A percentile compares a stretch with the other conserved stretches of the same genome.
phyloP scores from a whole-genome alignment of 176 grass and related monocot species.

The Triticum dicoccoides region DNA sequence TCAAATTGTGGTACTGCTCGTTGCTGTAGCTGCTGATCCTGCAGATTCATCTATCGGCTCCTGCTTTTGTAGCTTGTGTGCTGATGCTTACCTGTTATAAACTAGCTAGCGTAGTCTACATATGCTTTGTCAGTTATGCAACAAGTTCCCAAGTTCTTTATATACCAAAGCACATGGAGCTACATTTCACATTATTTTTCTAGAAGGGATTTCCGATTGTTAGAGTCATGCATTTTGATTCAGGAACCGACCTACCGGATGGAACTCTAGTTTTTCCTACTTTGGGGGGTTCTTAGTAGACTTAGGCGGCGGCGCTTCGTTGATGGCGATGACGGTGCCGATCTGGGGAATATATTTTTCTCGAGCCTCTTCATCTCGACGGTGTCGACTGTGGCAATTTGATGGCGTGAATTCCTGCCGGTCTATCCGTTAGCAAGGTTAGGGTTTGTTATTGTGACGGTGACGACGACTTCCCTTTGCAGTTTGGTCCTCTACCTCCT shows the following conservation, averaged over 20 bases:
- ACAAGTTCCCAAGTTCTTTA: not conserved
- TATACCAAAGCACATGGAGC: not conserved
- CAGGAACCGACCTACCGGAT: not conserved
- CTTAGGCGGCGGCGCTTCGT: too few species aligned
- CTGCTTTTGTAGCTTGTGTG: conserved; percentile 12
- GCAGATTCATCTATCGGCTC: conserved; percentile 27
- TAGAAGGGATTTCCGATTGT: not conserved
- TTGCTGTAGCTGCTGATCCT: conserved; percentile 38
- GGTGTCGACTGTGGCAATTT: too few species aligned
- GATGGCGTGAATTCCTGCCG: too few species aligned
- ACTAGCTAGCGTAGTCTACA: not conserved
- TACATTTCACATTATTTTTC: not conserved
- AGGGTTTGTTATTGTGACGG: too few species aligned
- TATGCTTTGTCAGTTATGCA: not conserved
- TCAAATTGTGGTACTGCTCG: conserved; percentile 46
- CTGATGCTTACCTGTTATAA: not conserved
- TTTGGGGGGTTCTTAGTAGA: too few species aligned
- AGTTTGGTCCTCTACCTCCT: too few species aligned
- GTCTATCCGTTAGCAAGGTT: too few species aligned
- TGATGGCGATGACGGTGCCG: too few species aligned
- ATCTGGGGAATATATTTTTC: too few species aligned
- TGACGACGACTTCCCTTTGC: too few species aligned
- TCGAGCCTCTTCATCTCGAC: too few species aligned
- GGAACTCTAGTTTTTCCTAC: not conserved
- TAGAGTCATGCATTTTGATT: not conserved